Evolutionary conservation across 345 rosid genomes (phyloP), one percentile per base, ranked within the genome.

Genomic region (Eutrema yunnanense): DNA sequence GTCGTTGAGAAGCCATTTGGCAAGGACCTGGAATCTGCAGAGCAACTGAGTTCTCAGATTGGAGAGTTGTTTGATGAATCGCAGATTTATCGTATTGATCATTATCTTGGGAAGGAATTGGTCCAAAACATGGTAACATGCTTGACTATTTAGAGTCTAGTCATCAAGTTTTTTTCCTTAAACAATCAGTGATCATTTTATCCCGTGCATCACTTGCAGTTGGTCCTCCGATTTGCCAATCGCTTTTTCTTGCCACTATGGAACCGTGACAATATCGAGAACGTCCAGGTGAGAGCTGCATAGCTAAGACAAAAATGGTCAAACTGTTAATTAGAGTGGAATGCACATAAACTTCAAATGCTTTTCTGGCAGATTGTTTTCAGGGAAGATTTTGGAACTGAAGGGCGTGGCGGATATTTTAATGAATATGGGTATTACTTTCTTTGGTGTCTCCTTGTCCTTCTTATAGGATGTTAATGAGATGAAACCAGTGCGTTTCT

Each of bases 1-100:
- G 90, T 96, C 78, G 99, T 96, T 37, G 98, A 92, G 86, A 96
- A 92, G 82, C 98, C 99, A 27, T 96, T 96, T 78, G 98, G 98
- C 44, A 87, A 94, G 70, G 94, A 92, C 73, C 86, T 96, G 52
- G 97, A 88, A 70, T 65, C 76, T 59, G 74, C 74, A 3, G 79
- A 75, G 65, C 79, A 75, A 55, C 53, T 75, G 53, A 75, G 74
- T 62, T 75, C 79, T 7, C 79, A 75, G 70, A 75, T 75, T 58
- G 80, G 80, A 43, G 72, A 36, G 73, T 51, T 78, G 70, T 72
- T 78, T 72, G 78, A 73, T 2, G 72, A 71, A 71, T 59, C 63
- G 6, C 81, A 71, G 59, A 72, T 78, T 12, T 80, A 69, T 89
- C 90, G 99, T 82, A 92, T 96, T 51, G 98, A 96, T 73, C 99